Conservation (phyloP, 2,329 filamentous ascomycete genomes). For the Penicillium sp. region DNA sequence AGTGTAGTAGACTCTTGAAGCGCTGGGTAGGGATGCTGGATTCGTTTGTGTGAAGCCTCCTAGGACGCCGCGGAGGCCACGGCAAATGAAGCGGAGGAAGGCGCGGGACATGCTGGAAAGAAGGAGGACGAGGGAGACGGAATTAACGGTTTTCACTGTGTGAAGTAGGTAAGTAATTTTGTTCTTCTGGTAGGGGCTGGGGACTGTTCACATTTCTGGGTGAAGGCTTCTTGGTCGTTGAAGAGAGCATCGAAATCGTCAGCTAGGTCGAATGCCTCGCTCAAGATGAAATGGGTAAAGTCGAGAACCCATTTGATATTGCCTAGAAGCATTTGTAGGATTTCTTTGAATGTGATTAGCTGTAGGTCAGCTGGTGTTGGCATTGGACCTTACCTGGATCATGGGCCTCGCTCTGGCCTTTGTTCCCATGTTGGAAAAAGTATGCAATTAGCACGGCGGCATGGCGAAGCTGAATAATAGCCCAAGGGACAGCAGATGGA, state of each 20-base stretch:
- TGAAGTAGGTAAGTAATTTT: neutral
- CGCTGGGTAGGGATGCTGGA: conserved; percentile 40
- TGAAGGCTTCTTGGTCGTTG: conserved; percentile 36
- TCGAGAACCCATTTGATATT: conserved; percentile 79
- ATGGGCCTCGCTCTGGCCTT: conserved; percentile 47
- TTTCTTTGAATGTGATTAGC: conserved; percentile 51
- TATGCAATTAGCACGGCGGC: conserved; percentile 62
- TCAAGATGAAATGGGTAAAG: conserved; percentile 56
- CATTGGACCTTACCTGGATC: conserved; percentile 55
- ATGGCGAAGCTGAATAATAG: conserved; percentile 73
- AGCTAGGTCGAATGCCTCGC: conserved; percentile 51
- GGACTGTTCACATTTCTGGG: conserved; percentile 33
- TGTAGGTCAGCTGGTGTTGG: neutral
- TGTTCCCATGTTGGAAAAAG: conserved; percentile 65
- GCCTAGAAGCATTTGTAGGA: conserved; percentile 70
- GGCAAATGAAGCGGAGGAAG: conserved; percentile 69
- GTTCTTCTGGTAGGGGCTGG: neutral
- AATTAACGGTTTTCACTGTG: conserved; percentile 39
- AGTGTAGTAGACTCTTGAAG: conserved; percentile 46
- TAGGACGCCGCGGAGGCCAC: conserved; percentile 60
- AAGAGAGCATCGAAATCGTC: conserved; percentile 38
- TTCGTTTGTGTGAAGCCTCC: conserved; percentile 39
- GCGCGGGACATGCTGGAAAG: conserved; percentile 73
- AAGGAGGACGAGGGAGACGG: conserved; percentile 55
- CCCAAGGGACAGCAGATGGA: conserved; percentile 71